phyloP scores from a whole-genome alignment of 2,329 filamentous ascomycete species.

The Aspergillus caelatus region DNA sequence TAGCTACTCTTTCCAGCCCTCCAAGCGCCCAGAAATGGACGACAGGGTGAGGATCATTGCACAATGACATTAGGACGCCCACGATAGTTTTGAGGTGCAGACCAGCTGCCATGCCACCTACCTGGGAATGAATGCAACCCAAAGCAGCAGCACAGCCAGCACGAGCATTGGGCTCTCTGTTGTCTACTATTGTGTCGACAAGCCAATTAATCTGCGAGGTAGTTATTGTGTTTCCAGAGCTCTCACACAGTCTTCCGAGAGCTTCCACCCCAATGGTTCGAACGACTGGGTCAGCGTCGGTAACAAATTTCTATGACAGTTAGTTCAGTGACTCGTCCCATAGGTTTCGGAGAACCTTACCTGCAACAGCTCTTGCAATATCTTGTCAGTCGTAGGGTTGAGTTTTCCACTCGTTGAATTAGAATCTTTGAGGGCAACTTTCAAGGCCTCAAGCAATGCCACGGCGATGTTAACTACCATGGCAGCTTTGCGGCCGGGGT shows the following conservation, averaged over 20 bases:
- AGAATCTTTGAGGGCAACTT: conserved; percentile 82
- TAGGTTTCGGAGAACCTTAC: conserved; percentile 55
- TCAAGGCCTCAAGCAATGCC: conserved; percentile 76
- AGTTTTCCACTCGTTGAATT: conserved; percentile 72
- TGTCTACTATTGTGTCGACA: conserved; percentile 90
- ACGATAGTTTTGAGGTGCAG: conserved; percentile 96
- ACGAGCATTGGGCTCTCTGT: conserved; percentile 88
- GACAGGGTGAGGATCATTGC: conserved; percentile 90
- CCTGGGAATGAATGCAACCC: conserved; percentile 89
- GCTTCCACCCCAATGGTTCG: conserved; percentile 83
- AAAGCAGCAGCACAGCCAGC: conserved; percentile 93
- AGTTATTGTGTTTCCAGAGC: conserved; percentile 84
- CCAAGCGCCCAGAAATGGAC: conserved; percentile 98
- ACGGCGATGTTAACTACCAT: conserved; percentile 88
- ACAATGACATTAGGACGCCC: conserved; percentile 96
- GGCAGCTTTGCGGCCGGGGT: conserved; percentile 84
- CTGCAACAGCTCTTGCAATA: conserved; percentile 70
- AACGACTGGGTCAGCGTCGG: conserved; percentile 82
- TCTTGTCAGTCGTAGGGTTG: conserved; percentile 75
- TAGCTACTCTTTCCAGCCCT: conserved; percentile 80
- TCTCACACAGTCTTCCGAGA: conserved; percentile 80
- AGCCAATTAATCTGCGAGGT: conserved; percentile 87
- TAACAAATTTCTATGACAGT: conserved; percentile 66
- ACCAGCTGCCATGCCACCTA: conserved; percentile 96
- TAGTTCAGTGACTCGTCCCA: conserved; percentile 1